Evolutionary conservation across 2,329 filamentous ascomycete genomes (phyloP).

Genomic region (Cercospora sp.): DNA sequence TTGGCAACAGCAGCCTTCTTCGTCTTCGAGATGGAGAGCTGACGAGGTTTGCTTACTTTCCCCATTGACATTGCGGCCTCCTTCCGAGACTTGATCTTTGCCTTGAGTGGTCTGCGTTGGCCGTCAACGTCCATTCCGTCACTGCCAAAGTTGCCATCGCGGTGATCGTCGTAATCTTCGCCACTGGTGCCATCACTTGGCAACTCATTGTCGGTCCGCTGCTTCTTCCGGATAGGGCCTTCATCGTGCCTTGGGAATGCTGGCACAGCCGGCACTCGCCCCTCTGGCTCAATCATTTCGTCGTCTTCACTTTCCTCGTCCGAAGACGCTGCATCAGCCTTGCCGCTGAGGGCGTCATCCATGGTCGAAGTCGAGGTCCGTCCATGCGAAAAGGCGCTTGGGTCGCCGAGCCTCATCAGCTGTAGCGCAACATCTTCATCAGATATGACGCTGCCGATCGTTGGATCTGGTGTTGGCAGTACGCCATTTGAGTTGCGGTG

Average conservation of each 20-base stretch:
- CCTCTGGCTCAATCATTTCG: constrained; percentile 68
- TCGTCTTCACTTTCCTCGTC: constrained; percentile 73
- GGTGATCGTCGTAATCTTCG: constrained; percentile 58
- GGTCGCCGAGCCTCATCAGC: constrained; percentile 91
- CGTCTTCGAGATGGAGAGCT: constrained; percentile 53
- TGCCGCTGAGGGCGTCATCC: constrained; percentile 89
- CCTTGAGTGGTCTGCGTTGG: constrained; percentile 40
- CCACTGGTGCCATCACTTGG: constrained; percentile 63
- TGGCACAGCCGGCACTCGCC: constrained; percentile 31
- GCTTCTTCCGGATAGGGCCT: constrained; percentile 40
- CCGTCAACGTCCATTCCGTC: constrained; percentile 54
- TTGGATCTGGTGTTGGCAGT: constrained; percentile 93
- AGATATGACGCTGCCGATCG: constrained; percentile 92
- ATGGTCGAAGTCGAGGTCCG: constrained; percentile 90
- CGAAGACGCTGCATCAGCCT: constrained; percentile 80
- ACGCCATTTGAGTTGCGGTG: constrained; percentile 56
- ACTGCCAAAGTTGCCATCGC: constrained; percentile 55
- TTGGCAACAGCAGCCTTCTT: constrained; percentile 43
- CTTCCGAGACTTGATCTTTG: constrained; percentile 45
- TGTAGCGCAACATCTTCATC: constrained; percentile 98
- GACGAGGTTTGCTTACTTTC: constrained; percentile 45
- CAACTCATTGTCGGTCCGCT: constrained; percentile 47
- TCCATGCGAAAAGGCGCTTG: constrained; percentile 88
- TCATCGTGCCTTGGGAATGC: constrained; percentile 31
- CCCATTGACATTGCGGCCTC: constrained; percentile 14